These are phyloP conservation scores for Aspergillus egyptiacus DNA, from an alignment of 495 filamentous ascomycete genomes.

Conservation along the genomic window DNA sequence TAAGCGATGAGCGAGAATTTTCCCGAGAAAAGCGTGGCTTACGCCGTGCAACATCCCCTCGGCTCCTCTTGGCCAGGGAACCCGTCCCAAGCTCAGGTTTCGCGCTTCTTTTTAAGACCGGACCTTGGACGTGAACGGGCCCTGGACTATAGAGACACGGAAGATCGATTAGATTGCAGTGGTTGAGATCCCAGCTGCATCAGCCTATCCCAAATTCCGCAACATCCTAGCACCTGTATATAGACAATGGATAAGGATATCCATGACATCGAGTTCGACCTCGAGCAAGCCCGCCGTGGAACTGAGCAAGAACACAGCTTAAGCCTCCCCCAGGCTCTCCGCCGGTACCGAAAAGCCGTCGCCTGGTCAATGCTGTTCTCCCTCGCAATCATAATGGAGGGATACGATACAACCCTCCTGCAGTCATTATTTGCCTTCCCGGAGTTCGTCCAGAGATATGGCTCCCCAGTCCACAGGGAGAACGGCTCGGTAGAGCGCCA, in stretches of 20 bases:
- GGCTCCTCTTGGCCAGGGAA: background rate
- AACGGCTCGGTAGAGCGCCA: constrained; percentile 23
- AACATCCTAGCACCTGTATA: background rate
- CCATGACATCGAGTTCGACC: background rate
- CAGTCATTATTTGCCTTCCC: constrained; percentile 33
- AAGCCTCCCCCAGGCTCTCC: constrained; percentile 17
- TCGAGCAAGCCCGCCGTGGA: constrained; percentile 6
- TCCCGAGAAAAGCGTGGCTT: background rate
- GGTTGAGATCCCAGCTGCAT: background rate
- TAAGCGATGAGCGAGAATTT: constrained; percentile 3
- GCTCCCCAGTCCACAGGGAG: constrained; percentile 14
- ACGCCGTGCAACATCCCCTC: background rate
- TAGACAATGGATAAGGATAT: background rate
- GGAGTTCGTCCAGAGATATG: constrained; percentile 36
- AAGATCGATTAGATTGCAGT: background rate
- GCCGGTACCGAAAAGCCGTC: constrained; percentile 43
- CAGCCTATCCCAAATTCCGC: background rate
- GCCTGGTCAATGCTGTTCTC: constrained; percentile 42
- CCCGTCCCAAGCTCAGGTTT: background rate
- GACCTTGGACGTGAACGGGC: background rate
- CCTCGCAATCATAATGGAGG: constrained; percentile 45
- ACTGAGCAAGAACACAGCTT: constrained; percentile 7
- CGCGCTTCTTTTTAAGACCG: background rate
- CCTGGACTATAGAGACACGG: background rate
- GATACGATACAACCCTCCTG: constrained; percentile 42